These are phyloP conservation scores for Arabidopsis thaliana DNA, from an alignment of 345 rosid genomes.

Conservation along the genomic window TAIR10.1 NC_003076.8:26778001-26778500, in stretches of 20 bases:
- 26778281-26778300: constrained; percentile 64
- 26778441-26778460: constrained; percentile 68
- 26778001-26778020: constrained; percentile 74
- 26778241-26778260: constrained; percentile 90
- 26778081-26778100: constrained; percentile 88
- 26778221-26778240: constrained; percentile 84
- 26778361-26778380: constrained; percentile 60
- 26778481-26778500: constrained; percentile 64
- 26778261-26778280: constrained; percentile 66
- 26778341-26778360: constrained; percentile 64
- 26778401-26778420: constrained; percentile 19
- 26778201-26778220: constrained; percentile 75
- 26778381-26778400: neutral
- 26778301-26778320: constrained; percentile 74
- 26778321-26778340: constrained; percentile 65
- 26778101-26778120: constrained; percentile 44
- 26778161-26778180: constrained; percentile 13
- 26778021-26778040: constrained; percentile 74
- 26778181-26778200: constrained; percentile 70
- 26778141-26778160: constrained; percentile 10
- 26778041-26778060: constrained; percentile 87
- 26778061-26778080: constrained; percentile 83
- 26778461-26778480: constrained; percentile 78
- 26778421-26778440: constrained; percentile 23
- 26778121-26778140: neutral